Evolutionary conservation across 2,329 filamentous ascomycete species (phyloP).

Genomic region (Botrytis squamosa): DNA sequence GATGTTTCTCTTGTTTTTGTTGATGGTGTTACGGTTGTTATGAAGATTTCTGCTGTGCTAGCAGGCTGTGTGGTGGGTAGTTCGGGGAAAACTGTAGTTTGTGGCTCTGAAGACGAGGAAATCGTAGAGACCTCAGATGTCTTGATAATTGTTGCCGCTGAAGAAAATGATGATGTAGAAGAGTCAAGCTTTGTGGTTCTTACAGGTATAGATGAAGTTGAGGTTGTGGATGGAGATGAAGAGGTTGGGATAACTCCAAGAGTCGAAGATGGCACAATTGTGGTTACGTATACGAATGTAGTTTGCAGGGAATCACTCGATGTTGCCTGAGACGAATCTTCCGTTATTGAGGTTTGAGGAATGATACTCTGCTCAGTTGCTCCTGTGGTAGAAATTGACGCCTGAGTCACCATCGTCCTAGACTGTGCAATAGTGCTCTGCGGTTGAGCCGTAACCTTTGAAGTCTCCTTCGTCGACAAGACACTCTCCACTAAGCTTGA

Average conservation of each 20-base stretch:
- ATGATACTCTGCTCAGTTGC: neutral
- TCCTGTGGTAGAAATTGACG: too few species aligned
- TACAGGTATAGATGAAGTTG: neutral
- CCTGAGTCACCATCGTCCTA: neutral
- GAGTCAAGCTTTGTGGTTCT: neutral
- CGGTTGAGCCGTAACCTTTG: neutral
- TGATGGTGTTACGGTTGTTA: neutral
- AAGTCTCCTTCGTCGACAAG: neutral
- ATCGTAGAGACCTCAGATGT: neutral
- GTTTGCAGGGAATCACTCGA: neutral
- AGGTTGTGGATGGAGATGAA: neutral
- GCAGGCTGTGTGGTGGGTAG: neutral
- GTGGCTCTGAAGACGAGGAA: neutral
- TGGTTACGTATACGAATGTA: neutral
- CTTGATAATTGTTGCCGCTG: neutral
- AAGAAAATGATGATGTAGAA: neutral
- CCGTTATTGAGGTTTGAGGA: neutral
- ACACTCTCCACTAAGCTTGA: neutral
- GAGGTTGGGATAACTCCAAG: neutral
- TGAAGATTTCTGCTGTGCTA: neutral
- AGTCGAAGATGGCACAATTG: neutral
- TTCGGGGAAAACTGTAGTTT: neutral
- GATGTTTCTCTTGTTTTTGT: neutral
- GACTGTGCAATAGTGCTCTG: neutral
- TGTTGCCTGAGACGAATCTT: neutral